These are phyloP conservation scores for Trichoderma parareesei DNA, from an alignment of 495 filamentous ascomycete genomes.

Conservation along the genomic window DNA sequence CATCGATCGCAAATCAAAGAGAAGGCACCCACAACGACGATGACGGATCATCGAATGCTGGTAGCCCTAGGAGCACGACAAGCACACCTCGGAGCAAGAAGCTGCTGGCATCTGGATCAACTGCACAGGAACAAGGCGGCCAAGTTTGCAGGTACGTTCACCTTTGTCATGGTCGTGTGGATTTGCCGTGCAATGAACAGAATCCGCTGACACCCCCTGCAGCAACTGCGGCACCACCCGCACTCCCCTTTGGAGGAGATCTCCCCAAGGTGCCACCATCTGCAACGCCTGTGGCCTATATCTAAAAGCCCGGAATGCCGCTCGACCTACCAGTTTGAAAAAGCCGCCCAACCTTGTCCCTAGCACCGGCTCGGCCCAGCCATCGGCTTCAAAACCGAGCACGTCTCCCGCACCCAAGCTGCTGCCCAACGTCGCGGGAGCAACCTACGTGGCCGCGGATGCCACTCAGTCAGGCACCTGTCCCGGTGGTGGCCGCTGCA, in stretches of 20 bases:
- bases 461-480: constrained; percentile 73
- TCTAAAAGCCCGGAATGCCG: constrained; percentile 82
- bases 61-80: neutral
- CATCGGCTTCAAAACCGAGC: constrained; percentile 19
- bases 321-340: constrained; percentile 83
- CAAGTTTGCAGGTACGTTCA: constrained; percentile 50
- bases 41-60: constrained; percentile 1
- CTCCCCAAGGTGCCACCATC: constrained; percentile 85
- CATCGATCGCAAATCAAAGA: neutral
- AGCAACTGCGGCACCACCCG: constrained; percentile 94
- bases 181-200: constrained; percentile 13
- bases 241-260: constrained; percentile 91
- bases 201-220: constrained; percentile 15
- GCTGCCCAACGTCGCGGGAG: constrained; percentile 41
- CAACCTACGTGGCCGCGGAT: constrained; percentile 72
- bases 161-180: neutral
- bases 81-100: neutral
- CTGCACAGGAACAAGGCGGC: constrained; percentile 26
- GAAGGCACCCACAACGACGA: neutral
- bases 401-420: constrained; percentile 24
- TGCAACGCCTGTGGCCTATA: constrained; percentile 98
- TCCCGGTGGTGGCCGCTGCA: constrained; percentile 90
- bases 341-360: constrained; percentile 42
- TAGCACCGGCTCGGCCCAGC: constrained; percentile 28
- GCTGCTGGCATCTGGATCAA: neutral